Evolutionary conservation across 352 stramenopile genomes (phyloP).

Genomic region (Nannochloropsis limnetica): DNA sequence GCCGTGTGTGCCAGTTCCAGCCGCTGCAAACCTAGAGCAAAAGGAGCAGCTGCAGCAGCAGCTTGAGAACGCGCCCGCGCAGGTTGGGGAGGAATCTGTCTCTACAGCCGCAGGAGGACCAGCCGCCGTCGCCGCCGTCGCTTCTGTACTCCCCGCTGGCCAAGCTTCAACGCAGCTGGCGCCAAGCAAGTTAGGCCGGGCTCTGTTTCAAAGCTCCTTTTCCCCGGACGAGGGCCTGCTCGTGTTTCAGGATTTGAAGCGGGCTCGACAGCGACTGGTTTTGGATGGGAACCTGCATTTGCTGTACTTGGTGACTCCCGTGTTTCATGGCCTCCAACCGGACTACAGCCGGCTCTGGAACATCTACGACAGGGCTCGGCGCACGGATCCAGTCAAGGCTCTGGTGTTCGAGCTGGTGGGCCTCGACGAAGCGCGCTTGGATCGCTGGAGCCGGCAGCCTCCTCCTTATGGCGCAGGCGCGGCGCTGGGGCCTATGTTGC

Average conservation of each 20-base stretch:
- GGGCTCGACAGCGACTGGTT: not conserved
- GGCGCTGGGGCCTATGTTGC: not conserved
- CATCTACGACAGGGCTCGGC: slow-evolving; percentile 17
- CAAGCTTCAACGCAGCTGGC: not conserved
- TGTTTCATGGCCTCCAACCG: slow-evolving; percentile 30
- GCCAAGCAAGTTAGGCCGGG: slow-evolving; percentile 1
- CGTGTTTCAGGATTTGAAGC: slow-evolving; percentile 34
- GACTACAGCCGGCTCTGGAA: slow-evolving; percentile 1
- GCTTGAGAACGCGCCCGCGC: not conserved
- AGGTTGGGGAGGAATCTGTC: not conserved
- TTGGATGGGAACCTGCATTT: not conserved
- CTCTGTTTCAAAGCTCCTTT: slow-evolving; percentile 33
- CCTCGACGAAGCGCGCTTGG: not conserved
- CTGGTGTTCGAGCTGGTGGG: slow-evolving; percentile 8
- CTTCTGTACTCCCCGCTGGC: not conserved
- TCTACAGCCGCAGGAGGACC: not conserved
- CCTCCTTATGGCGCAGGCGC: not conserved
- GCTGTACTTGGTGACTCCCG: slow-evolving; percentile 3
- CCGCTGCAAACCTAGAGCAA: not conserved
- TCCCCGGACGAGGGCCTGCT: slow-evolving; percentile 36
- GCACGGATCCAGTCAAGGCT: slow-evolving; percentile 8
- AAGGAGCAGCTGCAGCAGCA: not conserved
- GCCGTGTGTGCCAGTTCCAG: not conserved
- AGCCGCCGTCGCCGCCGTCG: not conserved
- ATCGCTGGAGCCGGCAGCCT: slow-evolving; percentile 26